Evolutionary conservation across 305 asterid species (phyloP), one percentile per base, ranked within the genome.

Genomic region (Fraxinus nigra): DNA sequence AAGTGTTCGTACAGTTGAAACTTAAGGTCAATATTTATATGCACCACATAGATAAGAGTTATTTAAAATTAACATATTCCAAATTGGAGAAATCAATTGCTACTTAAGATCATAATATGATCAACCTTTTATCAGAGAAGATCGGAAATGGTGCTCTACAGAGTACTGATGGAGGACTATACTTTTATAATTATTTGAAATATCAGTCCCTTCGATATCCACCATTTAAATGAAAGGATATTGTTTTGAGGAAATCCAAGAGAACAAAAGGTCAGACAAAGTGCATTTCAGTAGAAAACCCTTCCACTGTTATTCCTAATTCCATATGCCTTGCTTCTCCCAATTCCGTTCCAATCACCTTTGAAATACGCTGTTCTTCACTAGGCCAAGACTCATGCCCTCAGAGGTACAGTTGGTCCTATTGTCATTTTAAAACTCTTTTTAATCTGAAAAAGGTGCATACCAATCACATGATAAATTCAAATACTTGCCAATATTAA

Each of bases 21-120:
- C 22, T 54, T 59, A 22, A 37, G 51, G 28, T 80, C 51, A 79
- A 82, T 69, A 38, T 77, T 40, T 51, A 77, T 56, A 82, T n/a
- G 79, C 78, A 83, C 74, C 78, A 77, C 48, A 80, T 24, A 28
- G 74, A 28, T 67, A 28, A 28, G 33, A 28, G 33, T 67, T 28
- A 67, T 11, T 14, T 28, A 8, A 67, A 13, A 67, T 67, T 28
- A 67, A 67, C 32, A 61, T 7, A 61, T 7, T 61, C 22, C 16
- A 61, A 61, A 61, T 22, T 22, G 33, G 72, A 61, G 72, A 22
- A 61, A 59, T 22, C 13, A 65, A 65, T 65, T 65, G 72, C 72
- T 2, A 9, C 73, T 67, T 26, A 4, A 67, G 73, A 67, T 67
- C 72, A 63, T 63, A 22, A 63, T 63, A 18, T 24, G 33, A 63